Evolutionary conservation across 1,284 basidiomycete species (phyloP).

Genomic region (Ustilago shanxiensis): DNA sequence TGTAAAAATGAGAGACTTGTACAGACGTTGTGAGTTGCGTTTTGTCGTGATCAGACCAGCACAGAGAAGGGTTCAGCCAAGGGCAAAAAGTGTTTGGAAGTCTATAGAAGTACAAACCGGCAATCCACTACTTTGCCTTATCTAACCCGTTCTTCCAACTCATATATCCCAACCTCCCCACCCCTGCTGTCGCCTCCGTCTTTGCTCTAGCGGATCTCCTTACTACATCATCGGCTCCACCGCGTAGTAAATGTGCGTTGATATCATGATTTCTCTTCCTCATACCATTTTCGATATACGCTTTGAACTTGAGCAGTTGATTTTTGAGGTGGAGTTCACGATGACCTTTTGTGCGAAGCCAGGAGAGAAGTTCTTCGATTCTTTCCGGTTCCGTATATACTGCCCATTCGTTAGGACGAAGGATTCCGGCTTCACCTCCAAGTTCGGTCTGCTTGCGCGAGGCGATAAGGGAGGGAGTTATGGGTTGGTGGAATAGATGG

Average conservation of each 20-base stretch:
- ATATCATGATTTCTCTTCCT: conserved; percentile 53
- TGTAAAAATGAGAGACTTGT: no score
- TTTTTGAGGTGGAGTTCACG: conserved; percentile 87
- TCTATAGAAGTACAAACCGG: no score
- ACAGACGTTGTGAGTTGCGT: no score
- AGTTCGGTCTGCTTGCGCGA: conserved; percentile 66
- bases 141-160: conserved; percentile 42
- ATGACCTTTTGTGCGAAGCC: conserved; percentile 91
- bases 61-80: no score
- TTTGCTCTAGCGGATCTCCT: conserved; percentile 14
- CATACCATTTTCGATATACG: conserved; percentile 85
- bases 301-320: conserved; percentile 84
- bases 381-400: conserved; percentile 87
- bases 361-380: conserved; percentile 84
- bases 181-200: neutral
- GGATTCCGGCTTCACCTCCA: conserved; percentile 73
- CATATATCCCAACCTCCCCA: conserved; percentile 24
- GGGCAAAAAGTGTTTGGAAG: no score
- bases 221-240: conserved; percentile 13
- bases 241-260: conserved; percentile 1
- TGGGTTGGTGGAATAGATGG: conserved; percentile 66
- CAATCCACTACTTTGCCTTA: no score
- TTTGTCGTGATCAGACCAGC: no score
- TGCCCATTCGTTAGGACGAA: conserved; percentile 86
- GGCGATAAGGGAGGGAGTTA: conserved; percentile 12